Conservation (phyloP, 2,329 filamentous ascomycete genomes). For the Rhytidhysteron rufulum region DNA sequence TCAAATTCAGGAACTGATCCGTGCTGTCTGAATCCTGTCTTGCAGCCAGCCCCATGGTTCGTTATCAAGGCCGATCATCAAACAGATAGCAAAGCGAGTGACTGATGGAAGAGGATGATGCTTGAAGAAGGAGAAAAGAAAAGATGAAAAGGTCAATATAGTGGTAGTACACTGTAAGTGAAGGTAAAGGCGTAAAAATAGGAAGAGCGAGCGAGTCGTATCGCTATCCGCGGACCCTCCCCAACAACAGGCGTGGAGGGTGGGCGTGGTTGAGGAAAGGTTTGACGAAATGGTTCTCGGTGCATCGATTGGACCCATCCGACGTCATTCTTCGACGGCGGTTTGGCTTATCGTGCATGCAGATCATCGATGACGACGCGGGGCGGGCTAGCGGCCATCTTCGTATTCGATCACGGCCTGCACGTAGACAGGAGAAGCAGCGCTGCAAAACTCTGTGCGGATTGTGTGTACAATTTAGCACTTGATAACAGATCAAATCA, state of each 20-base stretch:
- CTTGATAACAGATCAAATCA: too few relatives aligned
- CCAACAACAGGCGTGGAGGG: too few relatives aligned
- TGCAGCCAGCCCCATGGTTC: not conserved
- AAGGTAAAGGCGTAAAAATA: too few relatives aligned
- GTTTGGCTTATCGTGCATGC: not conserved
- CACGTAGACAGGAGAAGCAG: too few relatives aligned
- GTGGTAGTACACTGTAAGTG: too few relatives aligned
- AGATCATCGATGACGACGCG: not conserved
- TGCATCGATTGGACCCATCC: not conserved
- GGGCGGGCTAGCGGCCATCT: not conserved
- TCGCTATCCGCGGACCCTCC: too few relatives aligned
- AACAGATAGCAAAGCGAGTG: not conserved
- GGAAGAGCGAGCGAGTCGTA: too few relatives aligned
- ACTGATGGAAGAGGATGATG: not conserved
- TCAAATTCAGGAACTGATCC: conserved; percentile 37
- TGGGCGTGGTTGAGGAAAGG: not conserved
- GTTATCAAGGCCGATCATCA: too few relatives aligned
- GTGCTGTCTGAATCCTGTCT: conserved; percentile 9
- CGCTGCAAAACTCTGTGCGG: too few relatives aligned
- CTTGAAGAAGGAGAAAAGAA: not conserved
- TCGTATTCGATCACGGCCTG: too few relatives aligned
- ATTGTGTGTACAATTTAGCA: too few relatives aligned
- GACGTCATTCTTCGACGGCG: not conserved
- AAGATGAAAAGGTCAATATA: not conserved
- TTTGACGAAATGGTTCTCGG: not conserved